phyloP scores from a whole-genome alignment of 2,329 filamentous ascomycete genomes.

The Domatiomyces globalis region DNA sequence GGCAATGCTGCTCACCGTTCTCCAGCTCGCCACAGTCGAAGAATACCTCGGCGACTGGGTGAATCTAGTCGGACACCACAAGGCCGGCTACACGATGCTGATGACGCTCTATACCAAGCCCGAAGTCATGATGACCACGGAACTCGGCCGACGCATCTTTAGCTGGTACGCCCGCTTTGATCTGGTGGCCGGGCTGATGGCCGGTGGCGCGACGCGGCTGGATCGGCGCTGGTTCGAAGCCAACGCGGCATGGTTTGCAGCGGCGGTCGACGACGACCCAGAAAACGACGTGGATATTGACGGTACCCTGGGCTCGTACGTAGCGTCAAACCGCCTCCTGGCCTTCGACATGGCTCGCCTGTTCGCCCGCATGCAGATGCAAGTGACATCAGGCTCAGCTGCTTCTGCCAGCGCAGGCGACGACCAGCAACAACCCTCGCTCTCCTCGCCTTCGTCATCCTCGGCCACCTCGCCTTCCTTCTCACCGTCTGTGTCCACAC shows the following conservation, averaged over 20 bases:
- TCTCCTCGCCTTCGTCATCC: neutral
- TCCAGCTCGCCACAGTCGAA: constrained; percentile 89
- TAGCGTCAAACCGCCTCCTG: constrained; percentile 54
- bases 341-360: constrained; percentile 69
- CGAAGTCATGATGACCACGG: constrained; percentile 55
- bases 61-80: constrained; percentile 82
- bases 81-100: constrained; percentile 71
- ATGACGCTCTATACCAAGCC: constrained; percentile 59
- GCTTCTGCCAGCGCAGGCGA: neutral
- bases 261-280: constrained; percentile 46
- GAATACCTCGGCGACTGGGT: constrained; percentile 94
- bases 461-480: neutral
- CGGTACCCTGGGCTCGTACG: constrained; percentile 53
- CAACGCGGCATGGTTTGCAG: constrained; percentile 48
- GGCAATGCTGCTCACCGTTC: constrained; percentile 67
- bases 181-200: constrained; percentile 68
- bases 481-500: neutral
- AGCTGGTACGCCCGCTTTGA: constrained; percentile 90
- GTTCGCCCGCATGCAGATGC: constrained; percentile 49
- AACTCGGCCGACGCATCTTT: constrained; percentile 58
- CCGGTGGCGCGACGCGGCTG: constrained; percentile 59
- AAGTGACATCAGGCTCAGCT: neutral
- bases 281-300: constrained; percentile 36
- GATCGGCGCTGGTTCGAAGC: constrained; percentile 63
- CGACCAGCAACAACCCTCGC: neutral